These are phyloP conservation scores for Cydonia oblonga DNA, from an alignment of 331 rosid genomes.

Conservation along the genomic window DNA sequence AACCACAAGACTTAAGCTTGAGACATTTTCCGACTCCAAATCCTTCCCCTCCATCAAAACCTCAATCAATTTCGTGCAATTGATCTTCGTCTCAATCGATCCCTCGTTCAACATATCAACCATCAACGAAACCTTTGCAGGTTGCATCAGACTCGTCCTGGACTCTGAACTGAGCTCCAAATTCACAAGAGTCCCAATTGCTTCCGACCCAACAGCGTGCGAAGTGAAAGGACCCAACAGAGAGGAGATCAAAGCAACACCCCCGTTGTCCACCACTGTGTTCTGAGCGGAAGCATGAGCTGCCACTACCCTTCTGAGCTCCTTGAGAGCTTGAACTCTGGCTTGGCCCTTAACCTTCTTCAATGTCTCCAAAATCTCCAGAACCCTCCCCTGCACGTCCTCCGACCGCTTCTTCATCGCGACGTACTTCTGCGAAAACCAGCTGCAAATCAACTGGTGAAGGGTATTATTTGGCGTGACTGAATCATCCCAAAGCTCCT, in stretches of 20 bases:
- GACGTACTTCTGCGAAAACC: constrained; percentile 55
- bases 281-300: constrained; percentile 36
- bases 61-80: constrained; percentile 54
- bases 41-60: constrained; percentile 34
- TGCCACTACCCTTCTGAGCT: constrained; percentile 35
- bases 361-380: constrained; percentile 43
- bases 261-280: constrained; percentile 35
- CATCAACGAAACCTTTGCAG: constrained; percentile 49
- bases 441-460: constrained; percentile 40
- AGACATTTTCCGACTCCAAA: constrained; percentile 26
- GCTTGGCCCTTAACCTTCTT: constrained; percentile 68
- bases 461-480: constrained; percentile 59
- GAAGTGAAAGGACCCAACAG: constrained; percentile 69
- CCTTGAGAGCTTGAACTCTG: constrained; percentile 54
- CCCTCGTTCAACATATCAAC: constrained; percentile 81
- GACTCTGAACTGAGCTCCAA: constrained; percentile 39
- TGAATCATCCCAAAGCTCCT: constrained; percentile 71
- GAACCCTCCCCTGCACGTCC: constrained; percentile 50
- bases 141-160: constrained; percentile 42
- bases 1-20: constrained; percentile 58
- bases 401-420: constrained; percentile 52
- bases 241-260: constrained; percentile 37
- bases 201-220: constrained; percentile 73
- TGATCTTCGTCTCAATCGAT: constrained; percentile 67
- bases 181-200: constrained; percentile 52